Conservation (phyloP, 768 basidiomycete species). For the Suillus variegatus region DNA sequence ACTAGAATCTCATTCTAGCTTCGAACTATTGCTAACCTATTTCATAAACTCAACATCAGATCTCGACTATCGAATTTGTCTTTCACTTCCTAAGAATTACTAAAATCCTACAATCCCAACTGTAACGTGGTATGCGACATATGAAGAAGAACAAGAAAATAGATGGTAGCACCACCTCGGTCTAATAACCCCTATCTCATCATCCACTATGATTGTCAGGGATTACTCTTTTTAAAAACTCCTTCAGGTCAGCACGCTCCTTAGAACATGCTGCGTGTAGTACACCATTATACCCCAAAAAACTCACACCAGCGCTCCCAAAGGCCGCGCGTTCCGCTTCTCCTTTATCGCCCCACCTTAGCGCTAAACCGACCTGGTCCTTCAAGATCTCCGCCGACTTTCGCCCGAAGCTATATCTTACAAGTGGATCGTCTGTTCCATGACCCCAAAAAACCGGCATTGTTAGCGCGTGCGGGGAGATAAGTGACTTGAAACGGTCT, state of each 20-base stretch:
- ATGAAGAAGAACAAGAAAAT: not conserved
- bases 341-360: constrained; percentile 5
- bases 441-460: constrained; percentile 89
- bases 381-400: constrained; percentile 60
- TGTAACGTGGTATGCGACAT: constrained; percentile 1
- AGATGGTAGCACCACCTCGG: not conserved
- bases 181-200: not conserved
- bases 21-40: not conserved
- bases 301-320: constrained; percentile 53
- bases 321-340: constrained; percentile 4
- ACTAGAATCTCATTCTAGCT: not conserved
- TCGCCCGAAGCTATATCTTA: constrained; percentile 55
- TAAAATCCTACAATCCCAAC: not conserved
- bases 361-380: constrained; percentile 47
- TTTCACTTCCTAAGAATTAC: not conserved
- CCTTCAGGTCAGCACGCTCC: constrained; percentile 71
- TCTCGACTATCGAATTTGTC: not conserved
- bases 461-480: constrained; percentile 54
- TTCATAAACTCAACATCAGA: not conserved
- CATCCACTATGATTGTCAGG: constrained; percentile 28
- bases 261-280: constrained; percentile 63
- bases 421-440: constrained; percentile 74
- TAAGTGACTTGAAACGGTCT: constrained; percentile 64
- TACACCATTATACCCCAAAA: constrained; percentile 66
- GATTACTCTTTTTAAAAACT: constrained; percentile 66